Conservation (phyloP, 192 early-diverging fungal genomes). For the Entomortierella parvispora region DNA sequence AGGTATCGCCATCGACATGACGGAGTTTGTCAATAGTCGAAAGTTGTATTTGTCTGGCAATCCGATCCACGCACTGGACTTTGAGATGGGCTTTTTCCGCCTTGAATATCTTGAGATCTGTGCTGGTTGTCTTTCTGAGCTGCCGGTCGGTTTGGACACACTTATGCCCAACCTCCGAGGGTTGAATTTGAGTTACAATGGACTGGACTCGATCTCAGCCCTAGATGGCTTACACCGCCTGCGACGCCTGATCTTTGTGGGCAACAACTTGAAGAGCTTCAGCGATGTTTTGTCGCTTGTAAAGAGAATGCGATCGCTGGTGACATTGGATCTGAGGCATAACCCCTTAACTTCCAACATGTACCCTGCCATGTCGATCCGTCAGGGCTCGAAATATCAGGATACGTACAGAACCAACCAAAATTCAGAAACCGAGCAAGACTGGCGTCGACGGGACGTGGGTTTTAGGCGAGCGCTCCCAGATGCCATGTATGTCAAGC, state of each 20-base stretch:
- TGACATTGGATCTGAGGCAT: slow-evolving; percentile 42
- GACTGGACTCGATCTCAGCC: slow-evolving; percentile 45
- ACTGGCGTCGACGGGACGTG: slow-evolving; percentile 47
- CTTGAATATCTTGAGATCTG: slow-evolving; percentile 61
- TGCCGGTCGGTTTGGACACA: slow-evolving; percentile 51
- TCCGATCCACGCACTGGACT: slow-evolving; percentile 42
- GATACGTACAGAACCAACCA: slow-evolving; percentile 48
- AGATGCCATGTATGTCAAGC: slow-evolving; percentile 41
- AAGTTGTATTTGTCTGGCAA: slow-evolving; percentile 47
- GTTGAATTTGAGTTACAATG: slow-evolving; percentile 56
- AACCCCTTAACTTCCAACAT: slow-evolving; percentile 49
- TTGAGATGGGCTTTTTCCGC: slow-evolving; percentile 51
- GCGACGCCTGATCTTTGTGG: slow-evolving; percentile 55
- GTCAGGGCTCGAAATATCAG: slow-evolving; percentile 47
- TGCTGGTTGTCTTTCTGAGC: slow-evolving; percentile 49
- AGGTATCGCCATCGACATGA: slow-evolving; percentile 50
- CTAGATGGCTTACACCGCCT: slow-evolving; percentile 49
- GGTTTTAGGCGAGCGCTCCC: slow-evolving; percentile 40
- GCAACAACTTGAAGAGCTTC: slow-evolving; percentile 54
- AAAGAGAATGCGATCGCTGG: slow-evolving; percentile 48
- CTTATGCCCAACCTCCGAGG: slow-evolving; percentile 54
- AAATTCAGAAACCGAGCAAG: slow-evolving; percentile 34
- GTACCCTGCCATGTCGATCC: slow-evolving; percentile 53
- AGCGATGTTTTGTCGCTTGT: slow-evolving; percentile 33
- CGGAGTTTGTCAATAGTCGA: slow-evolving; percentile 47